A percentile compares a stretch with the other conserved stretches of the same genome.
Conservation (phyloP, 2,329 filamentous ascomycete genomes). For the Pseudocercospora eumusae region DNA sequence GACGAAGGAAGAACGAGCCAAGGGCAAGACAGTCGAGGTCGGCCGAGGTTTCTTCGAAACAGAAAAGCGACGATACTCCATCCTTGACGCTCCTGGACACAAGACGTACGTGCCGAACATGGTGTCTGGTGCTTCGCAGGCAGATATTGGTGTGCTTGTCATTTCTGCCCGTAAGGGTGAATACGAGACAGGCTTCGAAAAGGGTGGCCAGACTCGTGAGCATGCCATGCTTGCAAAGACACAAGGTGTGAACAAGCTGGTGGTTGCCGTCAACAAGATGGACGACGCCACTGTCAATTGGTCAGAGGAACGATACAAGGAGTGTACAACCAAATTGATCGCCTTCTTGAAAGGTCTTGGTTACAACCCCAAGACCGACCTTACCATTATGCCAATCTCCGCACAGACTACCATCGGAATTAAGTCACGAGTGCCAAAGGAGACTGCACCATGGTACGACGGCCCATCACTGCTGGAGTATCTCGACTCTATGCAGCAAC, state of each 20-base stretch:
- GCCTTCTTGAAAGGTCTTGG: slow-evolving; percentile 89
- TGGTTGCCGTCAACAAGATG: slow-evolving; percentile 99
- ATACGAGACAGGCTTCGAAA: slow-evolving; percentile 97
- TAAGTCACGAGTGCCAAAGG: slow-evolving; percentile 80
- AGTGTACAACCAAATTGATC: slow-evolving; percentile 85
- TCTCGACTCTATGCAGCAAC: slow-evolving; percentile 86
- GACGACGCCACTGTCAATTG: slow-evolving; percentile 95
- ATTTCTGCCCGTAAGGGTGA: slow-evolving; percentile 97
- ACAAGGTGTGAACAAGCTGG: slow-evolving; percentile 93
- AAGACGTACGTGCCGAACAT: slow-evolving; percentile 98
- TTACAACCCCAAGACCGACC: slow-evolving; percentile 90
- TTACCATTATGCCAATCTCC: slow-evolving; percentile 94
- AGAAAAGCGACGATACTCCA: slow-evolving; percentile 92
- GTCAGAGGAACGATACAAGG: slow-evolving; percentile 88
- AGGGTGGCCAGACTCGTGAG: slow-evolving; percentile 94
- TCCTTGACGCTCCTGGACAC: slow-evolving; percentile 94
- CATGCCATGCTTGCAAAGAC: slow-evolving; percentile 98
- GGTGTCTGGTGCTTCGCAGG: slow-evolving; percentile 77
- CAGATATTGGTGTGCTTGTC: slow-evolving; percentile 91
- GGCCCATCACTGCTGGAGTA: slow-evolving; percentile 92
- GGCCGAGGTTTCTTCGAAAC: slow-evolving; percentile 96
- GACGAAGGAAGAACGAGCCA: slow-evolving; percentile 91
- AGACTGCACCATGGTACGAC: slow-evolving; percentile 77
- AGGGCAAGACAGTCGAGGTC: slow-evolving; percentile 98
- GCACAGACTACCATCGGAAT: slow-evolving; percentile 84